Conservation (phyloP, 805 yeast genomes). For the Saccharomyces paradoxus region DNA sequence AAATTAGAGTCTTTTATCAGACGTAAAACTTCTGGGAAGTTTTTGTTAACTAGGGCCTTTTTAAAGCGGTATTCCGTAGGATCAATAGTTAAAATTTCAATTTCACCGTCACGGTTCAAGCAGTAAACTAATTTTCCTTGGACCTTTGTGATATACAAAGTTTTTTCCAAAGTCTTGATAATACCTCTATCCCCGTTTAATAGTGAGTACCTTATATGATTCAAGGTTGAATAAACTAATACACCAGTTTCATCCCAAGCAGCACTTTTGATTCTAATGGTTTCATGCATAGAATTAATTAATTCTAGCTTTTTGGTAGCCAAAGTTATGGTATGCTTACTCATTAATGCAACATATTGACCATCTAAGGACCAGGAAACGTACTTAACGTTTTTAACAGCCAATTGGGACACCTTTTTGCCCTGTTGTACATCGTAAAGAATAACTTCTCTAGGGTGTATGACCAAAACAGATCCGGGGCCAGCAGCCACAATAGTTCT, state of each 20-base stretch:
- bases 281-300: slow-evolving; percentile 84
- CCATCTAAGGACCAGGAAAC: slow-evolving; percentile 86
- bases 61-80: slow-evolving; percentile 97
- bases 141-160: slow-evolving; percentile 72
- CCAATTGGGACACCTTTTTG: slow-evolving; percentile 60
- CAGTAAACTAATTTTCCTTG: slow-evolving; percentile 67
- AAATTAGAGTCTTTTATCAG: slow-evolving; percentile 80
- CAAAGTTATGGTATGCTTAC: slow-evolving; percentile 87
- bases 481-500: slow-evolving; percentile 69
- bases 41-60: slow-evolving; percentile 80
- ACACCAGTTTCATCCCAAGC: slow-evolving; percentile 96
- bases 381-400: slow-evolving; percentile 75
- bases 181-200: slow-evolving; percentile 94
- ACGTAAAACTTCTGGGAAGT: slow-evolving; percentile 85
- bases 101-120: slow-evolving; percentile 77
- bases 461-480: slow-evolving; percentile 73
- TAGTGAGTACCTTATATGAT: slow-evolving; percentile 89
- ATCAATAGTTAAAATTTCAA: slow-evolving; percentile 71
- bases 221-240: slow-evolving; percentile 84
- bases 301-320: slow-evolving; percentile 72
- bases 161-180: slow-evolving; percentile 82
- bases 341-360: slow-evolving; percentile 74
- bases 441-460: slow-evolving; percentile 65
- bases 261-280: slow-evolving; percentile 92
- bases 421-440: slow-evolving; percentile 90